Conservation (phyloP, 2,329 filamentous ascomycete species). For the Salinomyces thailandicus region DNA sequence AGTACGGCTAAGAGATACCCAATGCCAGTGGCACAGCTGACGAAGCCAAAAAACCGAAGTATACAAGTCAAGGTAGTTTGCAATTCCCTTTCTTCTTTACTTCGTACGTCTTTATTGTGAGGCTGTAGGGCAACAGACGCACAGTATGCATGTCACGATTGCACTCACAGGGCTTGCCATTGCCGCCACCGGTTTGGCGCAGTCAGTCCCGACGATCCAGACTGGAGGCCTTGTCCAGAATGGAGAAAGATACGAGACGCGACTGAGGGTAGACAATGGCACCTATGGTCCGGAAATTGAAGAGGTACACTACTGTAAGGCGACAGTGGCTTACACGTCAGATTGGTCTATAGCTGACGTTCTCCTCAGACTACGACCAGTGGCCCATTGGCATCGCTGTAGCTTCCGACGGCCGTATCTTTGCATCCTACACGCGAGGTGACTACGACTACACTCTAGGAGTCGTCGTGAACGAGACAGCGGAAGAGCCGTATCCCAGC, state of each 20-base stretch:
- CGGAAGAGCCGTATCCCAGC: slow-evolving; percentile 38
- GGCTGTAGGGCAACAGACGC: not conserved
- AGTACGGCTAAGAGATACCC: not conserved
- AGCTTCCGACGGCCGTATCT: slow-evolving; percentile 33
- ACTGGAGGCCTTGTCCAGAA: slow-evolving; percentile 7
- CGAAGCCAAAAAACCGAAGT: not conserved
- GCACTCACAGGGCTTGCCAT: slow-evolving; percentile 7
- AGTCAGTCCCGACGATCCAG: slow-evolving; percentile 4
- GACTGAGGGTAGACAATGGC: slow-evolving; percentile 37
- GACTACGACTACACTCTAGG: slow-evolving; percentile 39
- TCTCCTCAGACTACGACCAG: slow-evolving; percentile 28
- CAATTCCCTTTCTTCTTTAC: not conserved
- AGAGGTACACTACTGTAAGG: slow-evolving; percentile 37
- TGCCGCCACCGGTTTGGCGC: slow-evolving; percentile 10
- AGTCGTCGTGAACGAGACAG: slow-evolving; percentile 37
- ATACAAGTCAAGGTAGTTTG: not conserved
- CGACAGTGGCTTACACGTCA: no score
- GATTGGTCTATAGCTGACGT: not conserved
- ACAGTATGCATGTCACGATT: slow-evolving; percentile 3
- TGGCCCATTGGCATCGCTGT: slow-evolving; percentile 39
- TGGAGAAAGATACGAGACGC: slow-evolving; percentile 8
- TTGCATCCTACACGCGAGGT: slow-evolving; percentile 38
- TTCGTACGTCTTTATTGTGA: not conserved
- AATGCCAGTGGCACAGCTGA: not conserved
- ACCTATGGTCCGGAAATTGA: slow-evolving; percentile 39